A percentile compares a stretch with the other conserved stretches of the same genome.
Evolutionary conservation across 2,329 filamentous ascomycete genomes (phyloP).

Genomic region (Ophiostoma perfectum): DNA sequence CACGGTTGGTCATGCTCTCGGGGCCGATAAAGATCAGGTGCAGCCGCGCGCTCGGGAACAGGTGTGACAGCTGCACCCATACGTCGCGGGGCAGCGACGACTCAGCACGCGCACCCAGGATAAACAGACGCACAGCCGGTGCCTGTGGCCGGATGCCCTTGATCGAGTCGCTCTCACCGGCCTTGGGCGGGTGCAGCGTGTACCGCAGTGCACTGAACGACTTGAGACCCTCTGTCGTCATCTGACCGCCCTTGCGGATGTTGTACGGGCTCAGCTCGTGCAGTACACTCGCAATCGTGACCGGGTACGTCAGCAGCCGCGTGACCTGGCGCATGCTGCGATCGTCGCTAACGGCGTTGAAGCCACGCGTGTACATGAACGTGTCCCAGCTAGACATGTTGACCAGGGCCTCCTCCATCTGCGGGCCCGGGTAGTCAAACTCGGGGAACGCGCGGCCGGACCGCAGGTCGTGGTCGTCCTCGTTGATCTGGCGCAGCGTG

Average conservation of each 20-base stretch:
- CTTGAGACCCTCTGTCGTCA: slow-evolving; percentile 86
- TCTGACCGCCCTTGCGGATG: slow-evolving; percentile 64
- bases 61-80: slow-evolving; percentile 88
- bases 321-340: slow-evolving; percentile 90
- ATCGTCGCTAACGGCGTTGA: slow-evolving; percentile 84
- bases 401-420: slow-evolving; percentile 86
- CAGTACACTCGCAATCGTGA: slow-evolving; percentile 84
- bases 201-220: slow-evolving; percentile 91
- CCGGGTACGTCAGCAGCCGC: slow-evolving; percentile 83
- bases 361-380: slow-evolving; percentile 86
- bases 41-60: slow-evolving; percentile 88
- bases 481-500: slow-evolving; percentile 84
- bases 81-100: slow-evolving; percentile 89
- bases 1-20: slow-evolving; percentile 90
- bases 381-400: slow-evolving; percentile 99
- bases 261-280: slow-evolving; percentile 93
- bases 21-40: slow-evolving; percentile 94
- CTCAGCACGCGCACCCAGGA: slow-evolving; percentile 92
- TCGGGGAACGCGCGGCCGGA: slow-evolving; percentile 91
- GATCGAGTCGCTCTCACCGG: slow-evolving; percentile 67
- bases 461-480: slow-evolving; percentile 91
- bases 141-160: slow-evolving; percentile 77
- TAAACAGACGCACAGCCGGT: slow-evolving; percentile 84
- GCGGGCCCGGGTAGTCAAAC: slow-evolving; percentile 81
- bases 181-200: slow-evolving; percentile 79